Evolutionary conservation across 1,284 basidiomycete genomes (phyloP).

Genomic region (Mycena sp.): DNA sequence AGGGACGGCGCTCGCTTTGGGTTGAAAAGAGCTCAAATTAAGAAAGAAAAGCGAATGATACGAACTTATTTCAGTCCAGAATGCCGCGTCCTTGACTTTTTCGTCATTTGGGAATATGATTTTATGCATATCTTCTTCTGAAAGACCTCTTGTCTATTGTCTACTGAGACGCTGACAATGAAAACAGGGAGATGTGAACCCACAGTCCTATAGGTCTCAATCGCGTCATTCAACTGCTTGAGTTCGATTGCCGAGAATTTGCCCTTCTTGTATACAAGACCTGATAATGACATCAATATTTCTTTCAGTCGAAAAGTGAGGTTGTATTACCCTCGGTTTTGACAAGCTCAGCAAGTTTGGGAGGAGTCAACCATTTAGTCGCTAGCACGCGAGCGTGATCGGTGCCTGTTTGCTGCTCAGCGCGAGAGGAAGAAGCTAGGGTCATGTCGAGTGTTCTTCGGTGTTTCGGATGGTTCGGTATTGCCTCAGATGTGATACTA

Average conservation of each 20-base stretch:
- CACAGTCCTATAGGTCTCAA: constrained; percentile 71
- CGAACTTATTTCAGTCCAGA: constrained; percentile 84
- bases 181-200: constrained; percentile 30
- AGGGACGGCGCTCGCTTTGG: constrained; percentile 70
- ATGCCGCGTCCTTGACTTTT: constrained; percentile 65
- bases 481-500: not conserved
- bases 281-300: constrained; percentile 47
- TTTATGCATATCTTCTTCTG: constrained; percentile 62
- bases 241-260: constrained; percentile 84
- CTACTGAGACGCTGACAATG: not conserved
- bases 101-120: constrained; percentile 74
- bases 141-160: constrained; percentile 13
- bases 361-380: constrained; percentile 78
- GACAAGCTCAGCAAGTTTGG: constrained; percentile 72
- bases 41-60: constrained; percentile 19
- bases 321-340: constrained; percentile 64
- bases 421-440: constrained; percentile 7
- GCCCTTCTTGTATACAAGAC: constrained; percentile 84
- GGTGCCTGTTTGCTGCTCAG: constrained; percentile 43
- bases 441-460: not conserved
- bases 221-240: constrained; percentile 66
- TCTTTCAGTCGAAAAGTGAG: constrained; percentile 7
- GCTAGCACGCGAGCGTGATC: constrained; percentile 63
- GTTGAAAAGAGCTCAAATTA: constrained; percentile 16
- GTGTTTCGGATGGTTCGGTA: constrained; percentile 9